Percentiles rank a stretch among this genome's conserved stretches.
Evolutionary conservation across 768 basidiomycete genomes (phyloP).

Genomic region (Dentipellis sp.): DNA sequence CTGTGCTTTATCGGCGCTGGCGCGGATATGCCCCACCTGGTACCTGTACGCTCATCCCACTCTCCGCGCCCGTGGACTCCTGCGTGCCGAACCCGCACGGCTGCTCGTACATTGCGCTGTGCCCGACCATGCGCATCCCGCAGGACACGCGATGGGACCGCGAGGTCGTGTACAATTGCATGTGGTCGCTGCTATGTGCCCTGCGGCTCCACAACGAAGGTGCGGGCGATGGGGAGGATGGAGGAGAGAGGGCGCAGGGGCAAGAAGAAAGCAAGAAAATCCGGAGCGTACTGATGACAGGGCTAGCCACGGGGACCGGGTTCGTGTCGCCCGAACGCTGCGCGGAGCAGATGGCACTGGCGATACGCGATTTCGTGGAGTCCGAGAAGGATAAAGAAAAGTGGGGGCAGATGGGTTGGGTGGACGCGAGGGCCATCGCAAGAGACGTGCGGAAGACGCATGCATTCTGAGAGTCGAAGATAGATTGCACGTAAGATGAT

Average conservation of each 20-base stretch:
- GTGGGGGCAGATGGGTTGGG: constrained; percentile 1
- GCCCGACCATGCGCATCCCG: constrained; percentile 26
- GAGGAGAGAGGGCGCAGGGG: neutral
- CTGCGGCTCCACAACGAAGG: constrained; percentile 19
- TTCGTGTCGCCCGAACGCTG: neutral
- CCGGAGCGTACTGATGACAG: constrained; percentile 13
- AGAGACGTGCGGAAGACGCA: neutral
- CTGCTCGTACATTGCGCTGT: constrained; percentile 19
- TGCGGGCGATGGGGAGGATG: neutral
- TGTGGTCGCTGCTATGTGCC: constrained; percentile 22
- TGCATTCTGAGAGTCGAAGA: neutral
- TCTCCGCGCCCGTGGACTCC: neutral
- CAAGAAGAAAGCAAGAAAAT: neutral
- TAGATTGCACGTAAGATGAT: too few relatives aligned
- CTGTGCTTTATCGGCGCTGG: neutral
- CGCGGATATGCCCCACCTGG: constrained; percentile 6
- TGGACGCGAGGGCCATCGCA: neutral
- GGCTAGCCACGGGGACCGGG: constrained; percentile 13
- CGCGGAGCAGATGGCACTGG: constrained; percentile 10
- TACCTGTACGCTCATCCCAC: constrained; percentile 6
- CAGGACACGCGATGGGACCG: constrained; percentile 20
- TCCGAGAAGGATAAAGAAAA: constrained; percentile 1
- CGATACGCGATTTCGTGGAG: constrained; percentile 4
- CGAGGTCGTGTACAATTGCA: constrained; percentile 25
- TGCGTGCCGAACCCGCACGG: constrained; percentile 6